These are phyloP conservation scores for Cyberlindnera galapagoensis DNA, from an alignment of 805 yeast genomes.

Conservation along the genomic window DNA sequence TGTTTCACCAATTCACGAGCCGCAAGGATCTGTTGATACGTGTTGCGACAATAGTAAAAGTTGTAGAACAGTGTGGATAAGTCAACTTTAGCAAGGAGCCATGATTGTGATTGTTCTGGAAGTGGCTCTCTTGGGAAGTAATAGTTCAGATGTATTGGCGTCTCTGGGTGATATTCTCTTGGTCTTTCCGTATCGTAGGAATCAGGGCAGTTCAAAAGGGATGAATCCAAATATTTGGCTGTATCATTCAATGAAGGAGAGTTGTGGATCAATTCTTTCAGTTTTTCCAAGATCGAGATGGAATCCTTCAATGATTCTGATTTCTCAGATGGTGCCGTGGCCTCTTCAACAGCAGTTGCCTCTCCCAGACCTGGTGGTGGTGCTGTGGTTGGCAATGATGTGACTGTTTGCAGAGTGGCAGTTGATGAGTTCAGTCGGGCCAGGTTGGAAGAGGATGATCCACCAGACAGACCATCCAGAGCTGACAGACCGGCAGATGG, in stretches of 20 bases:
- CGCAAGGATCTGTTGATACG: slow-evolving; percentile 66
- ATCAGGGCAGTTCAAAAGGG: slow-evolving; percentile 87
- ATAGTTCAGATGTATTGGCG: slow-evolving; percentile 84
- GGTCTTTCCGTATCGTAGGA: slow-evolving; percentile 87
- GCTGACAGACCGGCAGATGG: neutral
- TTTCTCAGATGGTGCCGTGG: slow-evolving; percentile 1
- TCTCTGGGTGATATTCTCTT: slow-evolving; percentile 56
- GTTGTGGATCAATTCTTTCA: slow-evolving; percentile 36
- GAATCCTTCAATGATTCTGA: slow-evolving; percentile 12
- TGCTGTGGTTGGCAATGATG: too few species aligned
- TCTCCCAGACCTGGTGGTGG: slow-evolving; percentile 4
- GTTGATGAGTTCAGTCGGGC: too few species aligned
- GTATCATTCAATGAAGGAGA: slow-evolving; percentile 52
- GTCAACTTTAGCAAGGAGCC: slow-evolving; percentile 64
- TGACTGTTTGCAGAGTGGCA: too few species aligned
- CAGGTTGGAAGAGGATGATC: too few species aligned
- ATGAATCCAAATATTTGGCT: slow-evolving; percentile 59
- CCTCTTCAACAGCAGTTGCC: slow-evolving; percentile 5
- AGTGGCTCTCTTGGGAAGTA: slow-evolving; percentile 84
- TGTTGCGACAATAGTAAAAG: slow-evolving; percentile 74
- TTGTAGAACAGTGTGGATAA: slow-evolving; percentile 86
- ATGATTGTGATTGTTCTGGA: slow-evolving; percentile 45
- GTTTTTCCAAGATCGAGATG: slow-evolving; percentile 24
- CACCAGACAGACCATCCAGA: neutral
- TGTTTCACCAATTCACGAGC: slow-evolving; percentile 73